These are phyloP conservation scores for Micractinium conductrix DNA, from an alignment of 139 green algal species.

Conservation along the genomic window DNA sequence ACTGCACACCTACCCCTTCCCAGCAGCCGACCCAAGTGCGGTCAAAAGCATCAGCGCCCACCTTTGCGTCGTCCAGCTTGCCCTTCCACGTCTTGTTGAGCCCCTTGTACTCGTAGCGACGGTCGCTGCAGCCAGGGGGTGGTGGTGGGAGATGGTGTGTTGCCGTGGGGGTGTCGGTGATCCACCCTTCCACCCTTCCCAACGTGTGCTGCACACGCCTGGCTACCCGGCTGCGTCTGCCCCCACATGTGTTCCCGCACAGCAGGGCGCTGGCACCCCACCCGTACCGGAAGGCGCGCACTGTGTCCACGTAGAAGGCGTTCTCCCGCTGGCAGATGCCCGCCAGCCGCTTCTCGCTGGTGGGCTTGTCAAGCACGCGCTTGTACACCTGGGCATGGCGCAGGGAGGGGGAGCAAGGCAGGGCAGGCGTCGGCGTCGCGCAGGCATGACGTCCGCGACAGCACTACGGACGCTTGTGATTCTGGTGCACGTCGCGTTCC, in stretches of 20 bases:
- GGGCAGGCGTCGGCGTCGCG: too few relatives aligned
- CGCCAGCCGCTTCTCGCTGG: slow-evolving; percentile 79
- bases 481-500: neutral
- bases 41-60: neutral
- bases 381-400: slow-evolving; percentile 97
- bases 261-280: neutral
- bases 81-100: slow-evolving; percentile 95
- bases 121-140: slow-evolving; percentile 78
- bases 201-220: too few relatives aligned
- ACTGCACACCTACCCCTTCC: too few relatives aligned
- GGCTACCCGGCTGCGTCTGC: too few relatives aligned
- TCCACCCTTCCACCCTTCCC: too few relatives aligned
- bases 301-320: slow-evolving; percentile 97
- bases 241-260: too few relatives aligned
- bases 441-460: too few relatives aligned
- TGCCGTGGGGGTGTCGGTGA: too few relatives aligned
- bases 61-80: slow-evolving; percentile 87
- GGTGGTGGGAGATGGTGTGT: too few relatives aligned
- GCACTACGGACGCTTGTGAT: too few relatives aligned
- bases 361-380: slow-evolving; percentile 94
- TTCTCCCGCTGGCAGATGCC: slow-evolving; percentile 97
- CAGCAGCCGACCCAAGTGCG: too few relatives aligned
- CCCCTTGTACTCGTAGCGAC: slow-evolving; percentile 99
- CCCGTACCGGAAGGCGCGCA: slow-evolving; percentile 85
- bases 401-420: neutral